Base-by-base conservation (phyloP, 2,329 filamentous ascomycete species). In the Periconia sp. region DNA sequence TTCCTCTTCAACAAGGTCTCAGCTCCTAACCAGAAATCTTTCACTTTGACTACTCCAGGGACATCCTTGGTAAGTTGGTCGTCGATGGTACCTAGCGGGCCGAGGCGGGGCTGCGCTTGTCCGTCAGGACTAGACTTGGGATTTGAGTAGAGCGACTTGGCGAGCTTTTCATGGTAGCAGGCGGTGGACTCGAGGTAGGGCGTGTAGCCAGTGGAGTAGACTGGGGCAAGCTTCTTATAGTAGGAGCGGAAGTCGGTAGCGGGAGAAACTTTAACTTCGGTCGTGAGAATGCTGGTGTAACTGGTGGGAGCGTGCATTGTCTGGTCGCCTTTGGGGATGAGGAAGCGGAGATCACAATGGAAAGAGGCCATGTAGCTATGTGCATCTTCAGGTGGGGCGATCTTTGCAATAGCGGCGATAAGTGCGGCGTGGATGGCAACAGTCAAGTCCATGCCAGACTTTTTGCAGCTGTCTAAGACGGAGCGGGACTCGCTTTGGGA, bases 331-430 rank as follows among this genome's bases (percentile, higher is more conserved):
- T 60, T 48, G 13, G 46, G 47, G 11, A 60, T 58, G 18, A 58
- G 44, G 22, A 16, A 37, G 30, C 56, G 56, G 13, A 60, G 53
- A 15, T 60, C 56, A 46, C 40, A 57, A 42, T 60, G 56, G 39
- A 51, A 60, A 2, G 56, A 60, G 5, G 56, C 56, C 50, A 60
- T 55, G 42, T 57, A 60, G 31, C 52, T 56, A 18, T 37, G 40
- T 2, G 43, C 25, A 41, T 58, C 46, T 2, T 44, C 28, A 16
- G 50, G 45, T 6, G 47, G 46, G 15, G 42, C 50, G 18, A 57
- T 39, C 29, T 50, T 52, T 11, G 40, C 46, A 7, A 54, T 42
- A 17, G 55, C 36, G 11, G 39, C 44, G 21, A 60, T 49, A 11
- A 60, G 38, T 6, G 55, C 55, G 4, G 56, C 51, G 35, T 60